Evolutionary conservation across 2,329 filamentous ascomycete species (phyloP).

Genomic region (Pestalotiopsis sp.): DNA sequence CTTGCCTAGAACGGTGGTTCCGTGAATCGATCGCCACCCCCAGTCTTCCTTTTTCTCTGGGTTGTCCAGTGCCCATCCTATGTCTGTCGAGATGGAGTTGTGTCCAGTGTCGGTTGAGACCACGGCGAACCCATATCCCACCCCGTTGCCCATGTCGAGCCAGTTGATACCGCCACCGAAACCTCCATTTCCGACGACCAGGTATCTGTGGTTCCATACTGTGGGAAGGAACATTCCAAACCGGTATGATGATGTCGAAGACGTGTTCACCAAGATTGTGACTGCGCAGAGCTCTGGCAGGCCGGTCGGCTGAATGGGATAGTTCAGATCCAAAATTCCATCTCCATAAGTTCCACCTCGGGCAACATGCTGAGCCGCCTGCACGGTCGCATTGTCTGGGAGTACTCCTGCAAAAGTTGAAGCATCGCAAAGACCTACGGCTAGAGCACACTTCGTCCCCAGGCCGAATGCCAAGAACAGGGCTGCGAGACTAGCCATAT

Average conservation of each 20-base stretch:
- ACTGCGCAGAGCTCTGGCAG: constrained; percentile 37
- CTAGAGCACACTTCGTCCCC: not conserved
- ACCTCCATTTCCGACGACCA: constrained; percentile 36
- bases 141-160: constrained; percentile 26
- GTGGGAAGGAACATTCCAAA: constrained; percentile 36
- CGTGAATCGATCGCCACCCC: constrained; percentile 5
- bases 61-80: constrained; percentile 28
- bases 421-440: not conserved
- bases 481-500: not conserved
- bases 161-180: constrained; percentile 37
- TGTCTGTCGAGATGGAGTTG: constrained; percentile 14
- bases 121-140: constrained; percentile 33
- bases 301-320: constrained; percentile 28
- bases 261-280: constrained; percentile 31
- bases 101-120: constrained; percentile 38
- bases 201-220: constrained; percentile 34
- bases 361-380: not conserved
- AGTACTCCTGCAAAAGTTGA: not conserved
- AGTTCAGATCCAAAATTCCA: constrained; percentile 18
- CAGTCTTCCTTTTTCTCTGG: constrained; percentile 20
- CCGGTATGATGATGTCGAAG: constrained; percentile 29
- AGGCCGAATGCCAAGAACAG: not conserved
- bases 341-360: constrained; percentile 11
- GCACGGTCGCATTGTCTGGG: constrained; percentile 8
- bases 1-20: constrained; percentile 42